Base-by-base conservation (phyloP, 1,284 basidiomycete genomes). In the Phlebopus sp. region DNA sequence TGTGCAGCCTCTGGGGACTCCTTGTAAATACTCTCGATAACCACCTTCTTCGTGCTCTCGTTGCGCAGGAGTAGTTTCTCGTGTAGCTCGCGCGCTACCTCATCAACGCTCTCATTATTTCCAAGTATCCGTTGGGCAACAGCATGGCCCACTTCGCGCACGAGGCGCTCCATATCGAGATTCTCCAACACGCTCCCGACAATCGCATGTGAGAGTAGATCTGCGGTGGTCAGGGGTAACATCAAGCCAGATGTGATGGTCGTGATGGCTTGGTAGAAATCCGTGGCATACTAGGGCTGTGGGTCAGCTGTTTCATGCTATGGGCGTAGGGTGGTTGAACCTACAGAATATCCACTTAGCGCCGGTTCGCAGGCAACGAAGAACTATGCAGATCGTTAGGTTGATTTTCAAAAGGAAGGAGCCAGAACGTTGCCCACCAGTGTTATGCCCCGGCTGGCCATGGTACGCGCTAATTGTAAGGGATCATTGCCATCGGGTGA, bases 291-390 rank as follows among this genome's bases (percentile, higher is more conserved):
- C 88, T 92, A 56, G 56, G 52, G 54, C 47, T 39, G 49, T 47
- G 53, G 53, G 49, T 65, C 51, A 65, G 53, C 17, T 5, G 10
- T 35, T 15, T 50, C n/a, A 46, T 44, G 40, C 49, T 51, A 38
- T 47, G 53, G 51, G 53, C 31, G 54, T 50, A 52, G 52, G 51
- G 41, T 37, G 50, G 29, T 42, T 4, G 19, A 37, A 67, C 86
- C 66, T 60, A 92, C 91, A 47, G 85, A 87, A 65, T 96, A 96
- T 43, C 92, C 92, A 52, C 92, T 96, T 48, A 98, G 76, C 2
- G 95, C 96, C 45, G 97, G 96, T 69, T 99, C 96, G 71, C 96
- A 99, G 25, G 97, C 96, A 15, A 99, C 95, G 67, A 97, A 94
- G 72, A 97, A 96, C 92, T 95, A 57, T 18, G 27, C 4, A 29